Evolutionary conservation across 2,329 filamentous ascomycete species (phyloP).

Genomic region (Diaporthe citri): DNA sequence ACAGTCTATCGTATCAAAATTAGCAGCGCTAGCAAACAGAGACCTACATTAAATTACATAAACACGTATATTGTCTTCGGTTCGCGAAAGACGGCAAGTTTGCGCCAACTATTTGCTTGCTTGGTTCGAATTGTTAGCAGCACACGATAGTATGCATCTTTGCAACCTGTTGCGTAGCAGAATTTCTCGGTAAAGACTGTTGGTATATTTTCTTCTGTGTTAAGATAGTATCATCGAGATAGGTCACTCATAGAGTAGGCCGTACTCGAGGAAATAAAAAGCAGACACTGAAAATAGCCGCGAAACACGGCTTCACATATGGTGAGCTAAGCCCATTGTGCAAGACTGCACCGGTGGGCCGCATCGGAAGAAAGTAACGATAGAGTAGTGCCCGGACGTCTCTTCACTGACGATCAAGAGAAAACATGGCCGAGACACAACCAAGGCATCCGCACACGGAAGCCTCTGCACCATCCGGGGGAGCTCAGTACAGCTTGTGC

Average conservation of each 20-base stretch:
- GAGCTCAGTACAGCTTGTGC: conserved; percentile 39
- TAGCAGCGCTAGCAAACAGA: background rate
- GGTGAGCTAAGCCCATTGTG: background rate
- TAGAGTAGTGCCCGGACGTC: background rate
- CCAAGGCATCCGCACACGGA: background rate
- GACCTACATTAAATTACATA: background rate
- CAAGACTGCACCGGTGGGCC: background rate
- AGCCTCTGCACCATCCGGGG: background rate
- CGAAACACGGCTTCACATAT: conserved; percentile 1
- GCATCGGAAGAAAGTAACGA: conserved; percentile 15
- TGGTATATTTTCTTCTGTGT: conserved; percentile 37
- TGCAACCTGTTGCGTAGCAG: background rate
- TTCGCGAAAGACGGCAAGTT: no score
- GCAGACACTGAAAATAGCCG: background rate
- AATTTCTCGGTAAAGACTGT: conserved; percentile 37
- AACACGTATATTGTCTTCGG: background rate
- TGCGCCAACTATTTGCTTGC: background rate
- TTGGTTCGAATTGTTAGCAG: background rate
- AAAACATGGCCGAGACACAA: background rate
- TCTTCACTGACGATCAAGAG: background rate
- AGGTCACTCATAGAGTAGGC: background rate
- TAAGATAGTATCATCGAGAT: background rate
- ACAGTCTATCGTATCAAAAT: no score
- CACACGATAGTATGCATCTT: background rate
- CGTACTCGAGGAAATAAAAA: background rate